These are phyloP conservation scores for Leavenworthia alabamica DNA, from an alignment of 345 rosid genomes.

Conservation along the genomic window DNA sequence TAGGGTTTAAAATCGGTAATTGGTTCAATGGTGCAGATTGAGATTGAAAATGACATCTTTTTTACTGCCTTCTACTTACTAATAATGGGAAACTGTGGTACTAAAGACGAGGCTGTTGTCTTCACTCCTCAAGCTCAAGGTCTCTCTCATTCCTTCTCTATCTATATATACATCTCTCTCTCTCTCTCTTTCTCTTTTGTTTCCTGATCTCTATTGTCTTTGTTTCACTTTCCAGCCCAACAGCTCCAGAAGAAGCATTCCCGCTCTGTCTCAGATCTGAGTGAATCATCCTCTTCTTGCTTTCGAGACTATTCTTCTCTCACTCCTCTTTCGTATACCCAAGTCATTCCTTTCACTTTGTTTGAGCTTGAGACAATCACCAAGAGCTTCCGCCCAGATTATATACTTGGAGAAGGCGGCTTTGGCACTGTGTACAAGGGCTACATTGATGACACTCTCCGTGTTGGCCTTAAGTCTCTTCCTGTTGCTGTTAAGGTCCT, in stretches of 20 bases:
- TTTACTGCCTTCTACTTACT: constrained; percentile 8
- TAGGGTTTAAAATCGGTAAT: constrained; percentile 11
- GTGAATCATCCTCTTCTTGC: constrained; percentile 66
- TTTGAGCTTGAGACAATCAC: constrained; percentile 94
- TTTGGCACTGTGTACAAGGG: constrained; percentile 96
- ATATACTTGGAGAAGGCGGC: constrained; percentile 94
- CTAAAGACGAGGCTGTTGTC: constrained; percentile 90
- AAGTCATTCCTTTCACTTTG: constrained; percentile 74
- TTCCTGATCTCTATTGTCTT: constrained; percentile 14
- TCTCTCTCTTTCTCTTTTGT: constrained; percentile 25
- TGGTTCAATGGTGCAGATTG: not conserved
- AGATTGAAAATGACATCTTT: constrained; percentile 23
- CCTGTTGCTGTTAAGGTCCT: constrained; percentile 97
- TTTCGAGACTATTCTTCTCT: constrained; percentile 60
- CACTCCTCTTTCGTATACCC: constrained; percentile 52
- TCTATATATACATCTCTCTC: no score
- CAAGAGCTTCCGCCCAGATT: constrained; percentile 95
- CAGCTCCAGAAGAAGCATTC: constrained; percentile 67
- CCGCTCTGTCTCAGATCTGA: constrained; percentile 86
- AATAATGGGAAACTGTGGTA: constrained; percentile 91
- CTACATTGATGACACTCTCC: constrained; percentile 88
- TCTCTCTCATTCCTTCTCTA: constrained; percentile 1
- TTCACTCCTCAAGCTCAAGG: constrained; percentile 72
- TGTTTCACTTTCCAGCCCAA: constrained; percentile 48
- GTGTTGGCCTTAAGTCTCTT: constrained; percentile 88